A percentile compares a stretch with the other conserved stretches of the same genome.
Evolutionary conservation across 2,329 filamentous ascomycete species (phyloP).

Genomic region (Decorospora gaudefroyi): DNA sequence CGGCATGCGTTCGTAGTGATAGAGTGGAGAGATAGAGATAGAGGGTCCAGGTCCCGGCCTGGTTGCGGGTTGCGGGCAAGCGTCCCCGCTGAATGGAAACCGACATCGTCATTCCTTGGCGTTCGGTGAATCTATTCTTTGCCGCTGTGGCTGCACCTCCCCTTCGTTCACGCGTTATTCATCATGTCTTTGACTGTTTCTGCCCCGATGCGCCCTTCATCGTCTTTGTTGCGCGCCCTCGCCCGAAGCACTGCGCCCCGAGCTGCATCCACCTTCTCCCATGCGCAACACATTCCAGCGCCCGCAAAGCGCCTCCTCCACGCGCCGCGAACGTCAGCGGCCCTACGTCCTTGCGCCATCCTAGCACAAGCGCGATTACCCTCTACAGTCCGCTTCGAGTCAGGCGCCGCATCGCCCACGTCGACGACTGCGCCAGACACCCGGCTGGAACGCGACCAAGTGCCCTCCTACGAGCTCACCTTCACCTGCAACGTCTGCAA

Average conservation of each 20-base stretch:
- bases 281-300: conserved; percentile 32
- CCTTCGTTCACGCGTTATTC: conserved; percentile 1
- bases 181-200: background rate
- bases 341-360: conserved; percentile 22
- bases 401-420: conserved; percentile 29
- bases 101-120: conserved; percentile 25
- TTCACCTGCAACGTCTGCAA: conserved; percentile 92
- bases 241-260: conserved; percentile 26
- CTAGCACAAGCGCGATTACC: conserved; percentile 16
- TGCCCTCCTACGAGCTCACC: conserved; percentile 79
- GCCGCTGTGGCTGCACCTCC: conserved; percentile 3
- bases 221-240: conserved; percentile 31
- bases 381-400: conserved; percentile 32
- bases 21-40: no score
- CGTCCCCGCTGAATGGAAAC: conserved; percentile 6
- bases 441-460: conserved; percentile 46
- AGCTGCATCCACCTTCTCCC: conserved; percentile 14
- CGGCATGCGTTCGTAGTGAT: conserved; percentile 2
- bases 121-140: conserved; percentile 14
- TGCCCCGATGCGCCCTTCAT: conserved; percentile 31
- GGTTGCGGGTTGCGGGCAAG: conserved; percentile 11
- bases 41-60: background rate
- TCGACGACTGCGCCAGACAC: conserved; percentile 41
- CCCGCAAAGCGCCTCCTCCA: conserved; percentile 33
- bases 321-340: conserved; percentile 36